Percentiles rank a stretch among this genome's conserved stretches.
phyloP scores from a whole-genome alignment of 2,329 filamentous ascomycete species.

The Alternaria sp. region DNA sequence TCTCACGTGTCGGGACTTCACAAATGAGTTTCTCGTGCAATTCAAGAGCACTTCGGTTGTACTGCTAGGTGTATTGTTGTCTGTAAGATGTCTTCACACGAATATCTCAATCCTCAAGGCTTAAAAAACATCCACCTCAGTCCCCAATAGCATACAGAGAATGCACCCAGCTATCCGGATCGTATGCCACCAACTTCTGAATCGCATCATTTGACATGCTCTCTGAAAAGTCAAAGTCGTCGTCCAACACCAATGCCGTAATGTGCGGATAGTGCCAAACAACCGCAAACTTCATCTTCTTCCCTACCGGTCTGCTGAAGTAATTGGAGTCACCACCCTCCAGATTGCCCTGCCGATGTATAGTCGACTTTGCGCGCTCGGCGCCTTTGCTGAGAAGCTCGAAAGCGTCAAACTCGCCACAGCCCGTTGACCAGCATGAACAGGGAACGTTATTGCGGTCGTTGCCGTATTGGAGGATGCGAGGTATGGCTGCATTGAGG shows the following conservation, averaged over 20 bases:
- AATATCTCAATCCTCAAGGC: neutral
- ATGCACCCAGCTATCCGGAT: conserved; percentile 43
- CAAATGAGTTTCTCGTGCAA: neutral
- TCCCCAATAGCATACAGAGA: conserved; percentile 48
- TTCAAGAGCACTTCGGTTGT: neutral
- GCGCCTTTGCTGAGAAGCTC: conserved; percentile 72
- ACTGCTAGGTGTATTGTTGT: neutral
- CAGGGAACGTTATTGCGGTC: conserved; percentile 57
- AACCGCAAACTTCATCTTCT: conserved; percentile 66
- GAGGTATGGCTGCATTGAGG: conserved; percentile 75
- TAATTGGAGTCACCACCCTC: conserved; percentile 73
- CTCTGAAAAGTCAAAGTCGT: conserved; percentile 46
- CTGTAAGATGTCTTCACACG: neutral
- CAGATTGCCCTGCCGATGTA: conserved; percentile 64
- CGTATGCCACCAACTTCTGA: conserved; percentile 43
- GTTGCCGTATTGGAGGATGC: conserved; percentile 70
- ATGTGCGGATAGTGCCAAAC: conserved; percentile 43
- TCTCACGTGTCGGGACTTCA: too few relatives aligned
- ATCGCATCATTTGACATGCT: conserved; percentile 45
- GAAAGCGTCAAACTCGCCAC: conserved; percentile 78
- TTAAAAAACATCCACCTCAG: too few relatives aligned
- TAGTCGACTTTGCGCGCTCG: conserved; percentile 70
- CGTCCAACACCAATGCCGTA: conserved; percentile 45
- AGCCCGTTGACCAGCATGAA: conserved; percentile 74
- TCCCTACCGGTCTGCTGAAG: conserved; percentile 68